Conservation (phyloP, 2,329 filamentous ascomycete species). For the Tolypocladium paradoxum region DNA sequence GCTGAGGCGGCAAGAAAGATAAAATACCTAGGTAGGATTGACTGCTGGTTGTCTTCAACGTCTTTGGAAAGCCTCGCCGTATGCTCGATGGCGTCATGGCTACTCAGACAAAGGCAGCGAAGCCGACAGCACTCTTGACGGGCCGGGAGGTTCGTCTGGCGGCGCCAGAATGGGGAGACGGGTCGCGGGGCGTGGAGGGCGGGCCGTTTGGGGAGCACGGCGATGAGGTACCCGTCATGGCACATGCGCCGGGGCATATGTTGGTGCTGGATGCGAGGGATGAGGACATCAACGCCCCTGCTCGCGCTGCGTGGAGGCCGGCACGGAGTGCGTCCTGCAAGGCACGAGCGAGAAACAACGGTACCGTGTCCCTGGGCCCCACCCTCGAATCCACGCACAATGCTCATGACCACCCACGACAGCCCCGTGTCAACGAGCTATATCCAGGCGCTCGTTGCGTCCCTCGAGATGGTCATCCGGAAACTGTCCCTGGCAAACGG, state of each 20-base stretch:
- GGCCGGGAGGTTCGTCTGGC: slow-evolving; percentile 30
- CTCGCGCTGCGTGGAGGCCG: slow-evolving; percentile 33
- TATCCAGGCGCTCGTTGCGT: slow-evolving; percentile 34
- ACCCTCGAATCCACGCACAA: neutral
- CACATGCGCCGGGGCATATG: slow-evolving; percentile 54
- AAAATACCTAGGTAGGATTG: too few species aligned
- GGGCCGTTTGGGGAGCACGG: slow-evolving; percentile 19
- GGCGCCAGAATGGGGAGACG: slow-evolving; percentile 48
- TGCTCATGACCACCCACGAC: neutral
- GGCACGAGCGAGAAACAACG: slow-evolving; percentile 32
- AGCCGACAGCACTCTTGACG: neutral
- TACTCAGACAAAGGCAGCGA: neutral
- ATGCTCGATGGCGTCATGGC: neutral
- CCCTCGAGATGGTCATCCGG: slow-evolving; percentile 32
- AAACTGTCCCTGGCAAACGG: slow-evolving; percentile 30
- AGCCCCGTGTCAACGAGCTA: slow-evolving; percentile 35
- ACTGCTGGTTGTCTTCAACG: too few species aligned
- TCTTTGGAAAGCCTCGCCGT: neutral
- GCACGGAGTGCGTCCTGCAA: slow-evolving; percentile 27
- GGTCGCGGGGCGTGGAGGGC: slow-evolving; percentile 27
- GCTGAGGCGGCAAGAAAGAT: too few species aligned
- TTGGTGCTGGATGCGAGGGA: slow-evolving; percentile 42
- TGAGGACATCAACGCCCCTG: slow-evolving; percentile 34
- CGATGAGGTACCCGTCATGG: slow-evolving; percentile 45
- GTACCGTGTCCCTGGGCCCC: slow-evolving; percentile 9